Evolutionary conservation across 2,329 filamentous ascomycete genomes (phyloP), one percentile per base, ranked within the genome.

Genomic region (Fusarium verrucosum): DNA sequence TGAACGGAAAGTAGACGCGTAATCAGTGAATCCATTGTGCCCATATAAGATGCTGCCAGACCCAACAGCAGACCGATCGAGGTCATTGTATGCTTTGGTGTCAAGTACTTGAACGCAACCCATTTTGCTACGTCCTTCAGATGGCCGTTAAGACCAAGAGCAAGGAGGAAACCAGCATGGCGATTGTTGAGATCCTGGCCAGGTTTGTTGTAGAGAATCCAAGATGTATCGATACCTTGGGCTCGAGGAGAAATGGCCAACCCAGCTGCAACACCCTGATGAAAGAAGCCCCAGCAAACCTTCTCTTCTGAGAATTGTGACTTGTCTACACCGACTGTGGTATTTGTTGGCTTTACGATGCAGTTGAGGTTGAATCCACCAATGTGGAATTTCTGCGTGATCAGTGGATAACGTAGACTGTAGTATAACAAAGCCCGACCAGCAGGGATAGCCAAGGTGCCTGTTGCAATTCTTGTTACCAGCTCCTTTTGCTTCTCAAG

Each of bases 21-120:
- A 60, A 98, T 94, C 25, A 97, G 83, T 3, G 92, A 95, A 75
- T 99, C 95, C 94, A 98, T 98, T 4, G 94, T 98, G 2, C 96
- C 95, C 68, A 97, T 84, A 74, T 97, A 96, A 2, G 95, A 98
- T 23, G 92, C 95, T 10, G 95, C 94, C 17, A 99, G 82, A 1
- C 95, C 95, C 1, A 99, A 83, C 4, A 99, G 83, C n/a, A 99
- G 82, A 10, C 95, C 95, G 51, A 99, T 94, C 1, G 95, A 98
- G 22, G 95, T 98, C 95, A 99, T 99, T 23, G 94, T 96, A 76
- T 99, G 96, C 73, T 99, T 99, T 2, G 95, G 94, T 0, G 95
- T 99, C n/a, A 99, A 82, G 70, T 99, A 99, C 74, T 97, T 98
- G 84, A 98, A 99, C 10, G 94, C 94, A 38, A 99, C 90, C 94